These are phyloP conservation scores for Penicillium pulvis DNA, from an alignment of 495 filamentous ascomycete genomes.

Conservation along the genomic window DNA sequence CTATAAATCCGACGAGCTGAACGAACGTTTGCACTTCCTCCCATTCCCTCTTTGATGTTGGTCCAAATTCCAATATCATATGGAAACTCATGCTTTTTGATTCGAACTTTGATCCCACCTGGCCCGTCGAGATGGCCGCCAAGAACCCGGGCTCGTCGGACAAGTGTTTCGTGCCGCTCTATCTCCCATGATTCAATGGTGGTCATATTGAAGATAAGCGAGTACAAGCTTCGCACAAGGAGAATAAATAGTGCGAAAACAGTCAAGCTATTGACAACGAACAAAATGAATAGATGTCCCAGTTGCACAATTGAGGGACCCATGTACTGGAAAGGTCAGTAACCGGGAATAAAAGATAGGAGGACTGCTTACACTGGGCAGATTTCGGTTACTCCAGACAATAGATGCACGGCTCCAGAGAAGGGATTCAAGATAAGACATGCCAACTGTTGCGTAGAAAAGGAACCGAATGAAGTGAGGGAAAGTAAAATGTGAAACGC, in stretches of 20 bases:
- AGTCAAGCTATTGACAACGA: conserved; percentile 61
- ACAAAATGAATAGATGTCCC: conserved; percentile 64
- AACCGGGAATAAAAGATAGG: neutral
- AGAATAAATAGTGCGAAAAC: conserved; percentile 68
- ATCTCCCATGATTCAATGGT: conserved; percentile 95
- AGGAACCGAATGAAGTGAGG: conserved; percentile 91
- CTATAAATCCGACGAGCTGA: neutral
- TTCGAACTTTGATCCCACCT: conserved; percentile 54
- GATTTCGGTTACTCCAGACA: conserved; percentile 65
- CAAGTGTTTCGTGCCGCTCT: conserved; percentile 77
- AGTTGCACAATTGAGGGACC: conserved; percentile 69
- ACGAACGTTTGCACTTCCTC: conserved; percentile 54
- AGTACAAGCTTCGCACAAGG: conserved; percentile 60
- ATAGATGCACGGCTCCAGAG: conserved; percentile 59
- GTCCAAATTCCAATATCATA: conserved; percentile 88
- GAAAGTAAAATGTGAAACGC: conserved; percentile 87
- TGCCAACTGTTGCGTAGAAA: conserved; percentile 70
- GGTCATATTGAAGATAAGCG: conserved; percentile 64
- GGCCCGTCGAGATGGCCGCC: conserved; percentile 64
- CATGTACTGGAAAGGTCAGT: conserved; percentile 59
- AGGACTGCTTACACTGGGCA: conserved; percentile 60
- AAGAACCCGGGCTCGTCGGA: conserved; percentile 58
- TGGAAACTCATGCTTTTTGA: conserved; percentile 77
- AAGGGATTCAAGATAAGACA: conserved; percentile 61
- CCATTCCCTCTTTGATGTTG: conserved; percentile 78